Conservation (phyloP, 192 early-diverging fungal genomes). For the Ramicandelaber brevisporus region DNA sequence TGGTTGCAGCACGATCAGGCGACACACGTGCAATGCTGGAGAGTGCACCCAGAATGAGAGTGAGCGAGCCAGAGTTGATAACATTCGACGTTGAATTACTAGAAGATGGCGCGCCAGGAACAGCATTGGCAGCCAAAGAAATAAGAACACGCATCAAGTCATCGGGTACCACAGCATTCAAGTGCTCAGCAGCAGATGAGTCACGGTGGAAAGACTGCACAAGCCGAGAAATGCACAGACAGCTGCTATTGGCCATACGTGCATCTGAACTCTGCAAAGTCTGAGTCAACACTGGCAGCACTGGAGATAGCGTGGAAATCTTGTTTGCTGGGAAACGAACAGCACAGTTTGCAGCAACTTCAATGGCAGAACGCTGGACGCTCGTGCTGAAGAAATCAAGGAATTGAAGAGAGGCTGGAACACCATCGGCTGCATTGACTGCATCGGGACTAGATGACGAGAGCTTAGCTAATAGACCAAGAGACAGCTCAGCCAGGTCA, state of each 20-base stretch:
- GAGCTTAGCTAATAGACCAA: slow-evolving; percentile 49
- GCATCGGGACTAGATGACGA: slow-evolving; percentile 11
- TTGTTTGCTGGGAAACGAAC: slow-evolving; percentile 19
- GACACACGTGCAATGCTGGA: slow-evolving; percentile 3
- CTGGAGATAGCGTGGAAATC: slow-evolving; percentile 30
- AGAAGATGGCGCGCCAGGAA: slow-evolving; percentile 1
- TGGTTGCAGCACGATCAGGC: slow-evolving; percentile 3
- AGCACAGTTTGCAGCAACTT: slow-evolving; percentile 43
- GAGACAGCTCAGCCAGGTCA: slow-evolving; percentile 73
- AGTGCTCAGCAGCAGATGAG: slow-evolving; percentile 21
- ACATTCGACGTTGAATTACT: no score
- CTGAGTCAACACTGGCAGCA: slow-evolving; percentile 42
- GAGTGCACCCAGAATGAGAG: slow-evolving; percentile 6
- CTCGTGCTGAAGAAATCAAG: slow-evolving; percentile 76
- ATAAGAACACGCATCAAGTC: slow-evolving; percentile 25
- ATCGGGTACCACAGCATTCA: slow-evolving; percentile 28
- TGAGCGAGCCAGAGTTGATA: background rate
- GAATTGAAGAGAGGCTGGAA: slow-evolving; percentile 52
- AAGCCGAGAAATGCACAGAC: slow-evolving; percentile 32
- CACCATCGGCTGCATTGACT: slow-evolving; percentile 31
- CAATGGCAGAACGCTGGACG: slow-evolving; percentile 56
- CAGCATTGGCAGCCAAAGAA: slow-evolving; percentile 13
- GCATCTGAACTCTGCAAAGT: slow-evolving; percentile 41
- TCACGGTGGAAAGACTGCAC: slow-evolving; percentile 28
- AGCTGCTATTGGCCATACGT: slow-evolving; percentile 43